phyloP scores from a whole-genome alignment of 2,329 filamentous ascomycete species.

The Aspergillus flavus region DNA sequence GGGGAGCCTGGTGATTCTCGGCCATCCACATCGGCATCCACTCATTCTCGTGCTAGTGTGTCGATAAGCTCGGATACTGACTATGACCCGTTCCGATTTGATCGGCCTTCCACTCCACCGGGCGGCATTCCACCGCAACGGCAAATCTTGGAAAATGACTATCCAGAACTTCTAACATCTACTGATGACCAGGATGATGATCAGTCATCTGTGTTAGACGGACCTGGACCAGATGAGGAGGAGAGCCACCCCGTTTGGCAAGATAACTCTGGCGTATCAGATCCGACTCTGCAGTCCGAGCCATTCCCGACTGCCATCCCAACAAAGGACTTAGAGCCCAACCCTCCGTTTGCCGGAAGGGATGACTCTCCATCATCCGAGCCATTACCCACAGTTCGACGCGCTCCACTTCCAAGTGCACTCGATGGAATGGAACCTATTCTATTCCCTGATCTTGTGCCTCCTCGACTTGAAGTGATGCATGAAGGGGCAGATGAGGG shows the following conservation, averaged over 20 bases:
- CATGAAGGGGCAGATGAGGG: constrained; percentile 40
- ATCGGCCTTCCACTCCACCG: constrained; percentile 35
- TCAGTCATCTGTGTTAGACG: constrained; percentile 56
- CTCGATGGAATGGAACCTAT: constrained; percentile 23
- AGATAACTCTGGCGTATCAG: constrained; percentile 16
- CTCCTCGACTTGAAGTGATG: constrained; percentile 43
- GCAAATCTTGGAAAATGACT: constrained; percentile 46
- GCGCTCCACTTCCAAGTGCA: constrained; percentile 10
- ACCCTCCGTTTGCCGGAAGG: constrained; percentile 11
- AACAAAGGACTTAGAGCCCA: constrained; percentile 16
- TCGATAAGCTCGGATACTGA: constrained; percentile 40
- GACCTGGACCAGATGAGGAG: constrained; percentile 59
- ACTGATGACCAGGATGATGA: constrained; percentile 51
- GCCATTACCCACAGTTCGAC: constrained; percentile 26
- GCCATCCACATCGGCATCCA: constrained; percentile 42
- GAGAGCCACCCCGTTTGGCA: constrained; percentile 42
- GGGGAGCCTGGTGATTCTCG: constrained; percentile 36
- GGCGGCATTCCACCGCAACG: constrained; percentile 18
- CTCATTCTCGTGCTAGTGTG: constrained; percentile 24
- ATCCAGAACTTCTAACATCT: constrained; percentile 51
- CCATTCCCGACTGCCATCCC: constrained; percentile 31
- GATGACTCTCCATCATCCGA: constrained; percentile 23
- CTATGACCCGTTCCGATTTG: constrained; percentile 47
- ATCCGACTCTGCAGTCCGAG: constrained; percentile 19
- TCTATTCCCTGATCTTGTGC: constrained; percentile 41